A percentile compares a stretch with the other conserved stretches of the same genome.
phyloP scores from a whole-genome alignment of 108 stramenopile genomes.

The Cyclotella sp. region DNA sequence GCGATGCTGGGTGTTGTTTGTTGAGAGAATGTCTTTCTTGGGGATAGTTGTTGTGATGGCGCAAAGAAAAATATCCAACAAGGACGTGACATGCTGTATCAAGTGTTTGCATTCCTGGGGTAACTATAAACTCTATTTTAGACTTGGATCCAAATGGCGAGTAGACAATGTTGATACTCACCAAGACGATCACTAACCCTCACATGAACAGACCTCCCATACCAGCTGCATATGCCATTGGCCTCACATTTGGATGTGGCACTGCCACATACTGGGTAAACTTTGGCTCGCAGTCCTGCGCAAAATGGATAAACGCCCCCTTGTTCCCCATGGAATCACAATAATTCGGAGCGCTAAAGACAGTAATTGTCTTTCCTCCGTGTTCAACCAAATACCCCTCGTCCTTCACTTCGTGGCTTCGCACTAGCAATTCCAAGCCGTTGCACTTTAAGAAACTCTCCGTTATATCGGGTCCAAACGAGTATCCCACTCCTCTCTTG shows the following conservation, averaged over 20 bases:
- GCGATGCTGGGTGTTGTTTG: too few species aligned
- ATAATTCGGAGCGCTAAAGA: conserved; percentile 99
- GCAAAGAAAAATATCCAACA: too few species aligned
- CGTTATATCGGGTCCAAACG: conserved; percentile 98
- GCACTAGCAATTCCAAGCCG: conserved; percentile 84
- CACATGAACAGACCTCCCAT: conserved; percentile 83
- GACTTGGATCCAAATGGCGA: too few species aligned
- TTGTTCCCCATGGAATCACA: conserved; percentile 99
- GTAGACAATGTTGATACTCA: not conserved
- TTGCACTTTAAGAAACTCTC: conserved; percentile 86
- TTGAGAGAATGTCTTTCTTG: too few species aligned
- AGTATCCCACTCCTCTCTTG: conserved; percentile 97
- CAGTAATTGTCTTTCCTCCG: conserved; percentile 97
- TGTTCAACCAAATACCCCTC: conserved; percentile 99
- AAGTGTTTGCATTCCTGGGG: too few species aligned
- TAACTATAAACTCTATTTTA: too few species aligned
- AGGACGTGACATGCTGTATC: too few species aligned
- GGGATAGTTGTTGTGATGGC: too few species aligned
- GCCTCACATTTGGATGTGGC: conserved; percentile 95
- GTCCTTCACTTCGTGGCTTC: conserved; percentile 98
- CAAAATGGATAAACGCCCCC: conserved; percentile 97
- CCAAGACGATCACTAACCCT: not conserved
- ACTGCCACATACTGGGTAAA: conserved; percentile 91
- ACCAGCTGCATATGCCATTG: conserved; percentile 98
- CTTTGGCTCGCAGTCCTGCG: conserved; percentile 76